Evolutionary conservation across 2,329 filamentous ascomycete species (phyloP), one percentile per base, ranked within the genome.

Genomic region (Colletotrichum phormii): DNA sequence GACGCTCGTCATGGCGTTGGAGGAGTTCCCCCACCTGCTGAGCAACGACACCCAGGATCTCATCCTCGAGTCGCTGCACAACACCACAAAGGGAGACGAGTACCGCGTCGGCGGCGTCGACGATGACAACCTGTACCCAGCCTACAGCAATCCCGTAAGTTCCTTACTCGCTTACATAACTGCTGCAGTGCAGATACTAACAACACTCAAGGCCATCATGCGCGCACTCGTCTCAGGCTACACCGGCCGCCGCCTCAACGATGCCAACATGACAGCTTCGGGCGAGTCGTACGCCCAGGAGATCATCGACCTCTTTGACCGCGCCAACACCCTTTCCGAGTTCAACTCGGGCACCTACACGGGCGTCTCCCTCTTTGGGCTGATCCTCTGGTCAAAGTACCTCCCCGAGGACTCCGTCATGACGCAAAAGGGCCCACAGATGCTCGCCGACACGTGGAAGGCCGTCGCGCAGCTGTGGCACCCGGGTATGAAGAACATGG

Each of bases 301-400:
- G 9, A 84, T 92, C 54, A 82, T 92, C 8, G 83, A 87, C 35
- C 83, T 92, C 0, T 92, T 91, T 75, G 82, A 87, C 72, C 82
- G 83, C 5, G 84, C 86, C 66, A 81, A 87, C 72, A 92, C 90
- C 0, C 83, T 92, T 0, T 90, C 88, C 2, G 90, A 92, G 75
- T 92, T 91, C 79, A 91, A 91, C 76, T 87, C 86, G 0, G 88
- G 88, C 5, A 92, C 90, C 0, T 92, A 92, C 76, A 88, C 89
- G 0, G 90, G 90, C 0, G 88, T 92, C 0, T 90, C 88, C 0
- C 81, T 92, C 3, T 90, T 85, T 60, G 90, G 88, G 0, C 80
- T 92, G 6, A 86, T 87, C 2, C 79, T 92, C 0, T 91, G 89
- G 86, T 85, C 85, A 13, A 90, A 90, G 73, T 92, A 92, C 75